Evolutionary conservation across 2,329 filamentous ascomycete species (phyloP), one percentile per base, ranked within the genome.

Genomic region (Huntiella decipiens): DNA sequence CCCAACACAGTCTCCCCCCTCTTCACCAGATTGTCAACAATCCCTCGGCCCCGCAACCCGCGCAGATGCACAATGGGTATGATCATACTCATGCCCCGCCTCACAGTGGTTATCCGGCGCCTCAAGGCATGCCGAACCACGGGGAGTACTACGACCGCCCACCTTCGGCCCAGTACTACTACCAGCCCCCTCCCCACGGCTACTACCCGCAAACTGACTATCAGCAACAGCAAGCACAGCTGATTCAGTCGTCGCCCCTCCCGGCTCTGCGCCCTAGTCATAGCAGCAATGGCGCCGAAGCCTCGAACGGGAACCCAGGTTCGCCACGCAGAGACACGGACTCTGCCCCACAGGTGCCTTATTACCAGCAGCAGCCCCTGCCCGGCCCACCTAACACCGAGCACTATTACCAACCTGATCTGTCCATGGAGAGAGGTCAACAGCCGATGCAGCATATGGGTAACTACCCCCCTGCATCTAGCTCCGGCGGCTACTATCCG

Each of bases 51-150:
- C 39, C 39, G 7, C 39, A 19, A 4, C 19, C 17, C 15, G 12
- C 13, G 8, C 12, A 13, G 17, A 8, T 28, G 28, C 19, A 41
- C 19, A 28, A 31, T 8, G 39, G 17, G 5, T 41, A 41, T 33
- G 19, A 41, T 32, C 15, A 38, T 5, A 28, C 22, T 28, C 22
- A 28, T 10, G 22, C 22, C 22, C 22, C 22, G 22, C 6, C 22
- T 10, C 22, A 28, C 22, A 10, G 22, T 28, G 22, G 8, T 8
- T 28, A 28, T 10, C 56, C 59, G 5, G 60, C 58, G 47, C 59
- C 61, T 15, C 46, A 28, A 10, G 22, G 22, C 6, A 41, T 41
- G 17, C 15, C 17, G 5, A 41, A 41, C 7, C 22, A 28, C 22
- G 22, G 22, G 8, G 22, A 28, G 22, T 41, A 41, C 19, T 41